Evolutionary conservation across 2,329 filamentous ascomycete species (phyloP).

Genomic region (Cercospora nicotianae): DNA sequence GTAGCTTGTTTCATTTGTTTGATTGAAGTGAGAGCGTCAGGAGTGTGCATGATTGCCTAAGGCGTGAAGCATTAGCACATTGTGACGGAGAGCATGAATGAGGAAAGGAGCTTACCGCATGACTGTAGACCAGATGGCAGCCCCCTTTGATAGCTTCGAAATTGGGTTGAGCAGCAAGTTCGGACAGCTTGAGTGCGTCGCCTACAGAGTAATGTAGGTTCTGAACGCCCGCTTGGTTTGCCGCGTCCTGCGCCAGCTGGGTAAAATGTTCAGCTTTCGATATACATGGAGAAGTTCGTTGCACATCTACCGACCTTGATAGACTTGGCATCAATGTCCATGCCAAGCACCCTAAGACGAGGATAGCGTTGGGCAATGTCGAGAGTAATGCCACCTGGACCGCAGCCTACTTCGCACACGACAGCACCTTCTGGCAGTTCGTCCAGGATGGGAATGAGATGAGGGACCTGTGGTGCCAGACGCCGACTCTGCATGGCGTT

Average conservation of each 20-base stretch:
- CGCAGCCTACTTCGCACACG: conserved; percentile 20
- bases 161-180: not conserved
- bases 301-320: conserved; percentile 13
- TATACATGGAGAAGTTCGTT: not conserved
- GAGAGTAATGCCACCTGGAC: conserved; percentile 21
- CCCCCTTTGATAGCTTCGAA: conserved; percentile 11
- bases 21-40: conserved; percentile 6
- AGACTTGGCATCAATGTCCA: conserved; percentile 20
- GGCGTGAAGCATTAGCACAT: not conserved
- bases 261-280: not conserved
- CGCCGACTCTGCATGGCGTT: conserved; percentile 16
- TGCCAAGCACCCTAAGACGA: conserved; percentile 15
- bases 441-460: conserved; percentile 17
- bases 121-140: conserved; percentile 19
- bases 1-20: conserved; percentile 8
- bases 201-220: conserved; percentile 15
- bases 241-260: conserved; percentile 14
- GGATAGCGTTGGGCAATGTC: conserved; percentile 20
- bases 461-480: conserved; percentile 8
- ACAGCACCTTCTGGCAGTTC: conserved; percentile 10
- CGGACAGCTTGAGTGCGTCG: conserved; percentile 16
- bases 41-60: conserved; percentile 21
- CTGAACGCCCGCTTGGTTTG: not conserved
- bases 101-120: conserved; percentile 6
- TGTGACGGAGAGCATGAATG: not conserved